Base-by-base conservation (phyloP, 2,329 filamentous ascomycete species). In the Didymellaceae sp. region DNA sequence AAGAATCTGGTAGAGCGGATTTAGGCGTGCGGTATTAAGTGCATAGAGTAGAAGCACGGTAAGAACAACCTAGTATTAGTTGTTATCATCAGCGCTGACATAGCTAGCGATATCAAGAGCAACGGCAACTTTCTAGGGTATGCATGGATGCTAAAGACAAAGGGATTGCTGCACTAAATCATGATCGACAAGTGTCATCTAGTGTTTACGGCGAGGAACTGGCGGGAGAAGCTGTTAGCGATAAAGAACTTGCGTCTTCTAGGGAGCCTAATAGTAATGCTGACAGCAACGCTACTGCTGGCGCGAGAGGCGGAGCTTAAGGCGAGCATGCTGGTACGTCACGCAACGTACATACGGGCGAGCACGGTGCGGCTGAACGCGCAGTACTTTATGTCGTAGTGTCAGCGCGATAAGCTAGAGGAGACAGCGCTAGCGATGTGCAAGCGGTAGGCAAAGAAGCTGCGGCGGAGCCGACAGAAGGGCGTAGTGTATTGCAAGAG, bases 401-500 rank as follows among this genome's bases (percentile, higher is more conserved):
- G 37, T 39, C 3, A 48, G 50, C 26, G 22, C 13, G 14, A 24
- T 18, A 45, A 52, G 37, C 6, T 26, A 9, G 5, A 41, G 22
- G 40, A 46, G 17, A 37, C 10, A 52, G 44, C 33, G 26, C 14
- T 52, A 31, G 24, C 20, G 16, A 47, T 52, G 34, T 52, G 34
- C 30, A 17, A 25, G 20, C 20, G 30, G 24, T 22, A 8, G 33
- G 18, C 35, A 37, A 17, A 28, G 21, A 25, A 21, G 34, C 32
- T 33, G 37, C 37, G 26, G 18, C 17, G n/a, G 22, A 42, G 35
- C 32, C 21, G 30, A 39, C 43, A 34, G 37, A 51, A 55, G 34
- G 35, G 52, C 11, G 55, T 50, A 45, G 57, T 58, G 37, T 58
- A 58, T 28, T 47, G 47, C 26, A 14, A 33, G 24, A 55, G 45